Evolutionary conservation across 2,329 filamentous ascomycete genomes (phyloP).

Genomic region (Sarocladium kiliense): DNA sequence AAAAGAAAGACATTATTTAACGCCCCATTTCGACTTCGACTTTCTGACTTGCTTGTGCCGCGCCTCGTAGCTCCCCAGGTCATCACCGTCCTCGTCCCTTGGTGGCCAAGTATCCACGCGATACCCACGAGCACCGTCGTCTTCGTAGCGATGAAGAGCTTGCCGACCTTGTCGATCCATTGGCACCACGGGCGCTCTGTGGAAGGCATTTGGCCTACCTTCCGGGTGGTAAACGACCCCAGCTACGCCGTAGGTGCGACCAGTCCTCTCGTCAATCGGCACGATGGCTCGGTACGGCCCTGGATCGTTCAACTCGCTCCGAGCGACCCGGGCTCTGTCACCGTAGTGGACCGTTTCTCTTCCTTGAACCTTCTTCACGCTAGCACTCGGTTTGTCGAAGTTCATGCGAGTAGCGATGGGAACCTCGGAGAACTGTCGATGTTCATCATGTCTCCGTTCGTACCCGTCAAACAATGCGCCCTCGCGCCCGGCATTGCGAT

Average conservation of each 20-base stretch:
- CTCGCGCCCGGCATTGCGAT: neutral
- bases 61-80: neutral
- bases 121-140: neutral
- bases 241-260: neutral
- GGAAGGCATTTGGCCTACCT: neutral
- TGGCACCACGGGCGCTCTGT: neutral
- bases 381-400: neutral
- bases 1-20: too few relatives aligned
- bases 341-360: neutral
- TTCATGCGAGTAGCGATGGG: neutral
- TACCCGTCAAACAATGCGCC: neutral
- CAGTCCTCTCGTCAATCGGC: neutral
- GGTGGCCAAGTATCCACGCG: neutral
- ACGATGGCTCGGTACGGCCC: neutral
- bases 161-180: neutral
- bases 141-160: neutral
- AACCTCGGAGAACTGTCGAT: neutral
- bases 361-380: neutral
- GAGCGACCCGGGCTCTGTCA: neutral
- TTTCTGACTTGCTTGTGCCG: neutral
- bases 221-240: neutral
- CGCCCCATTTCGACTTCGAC: neutral
- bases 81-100: neutral
- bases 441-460: neutral
- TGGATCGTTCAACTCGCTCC: neutral